Base-by-base conservation (phyloP, 495 filamentous ascomycete species). In the Rhypophila decipiens region DNA sequence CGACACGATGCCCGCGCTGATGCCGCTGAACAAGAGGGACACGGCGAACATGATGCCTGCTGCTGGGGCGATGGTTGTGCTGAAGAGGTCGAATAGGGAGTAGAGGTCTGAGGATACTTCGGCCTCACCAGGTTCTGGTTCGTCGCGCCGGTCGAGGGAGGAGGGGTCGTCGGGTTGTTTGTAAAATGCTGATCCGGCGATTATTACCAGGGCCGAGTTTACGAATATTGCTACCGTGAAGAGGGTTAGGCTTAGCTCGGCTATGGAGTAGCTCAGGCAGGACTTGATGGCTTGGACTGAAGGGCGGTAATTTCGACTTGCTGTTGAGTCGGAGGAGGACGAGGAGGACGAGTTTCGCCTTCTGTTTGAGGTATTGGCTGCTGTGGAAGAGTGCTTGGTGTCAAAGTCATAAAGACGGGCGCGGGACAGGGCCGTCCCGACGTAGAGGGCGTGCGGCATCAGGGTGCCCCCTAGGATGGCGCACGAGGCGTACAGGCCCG, bases 201-300 rank as follows among this genome's bases (percentile, higher is more conserved):
- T 82, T 53, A 90, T 87, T 46, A 90, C 76, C 50, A 90, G 88
- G 20, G 86, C 73, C 47, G 78, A 83, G 63, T 90, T 90, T 55
- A 90, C 84, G 55, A 90, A 90, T 12, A 88, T 73, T 18, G 85
- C 85, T 55, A 88, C 86, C 24, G 82, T 84, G 58, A 87, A 85
- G 3, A 88, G 77, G 2, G 80, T 82, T 39, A 86, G 53, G 19
- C 74, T 59, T 18, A 87, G 65, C 53, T 85, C 81, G 8, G 78
- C 74, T 48, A 86, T 83, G 11, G 82, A 86, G 58, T 86, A 87
- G 22, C 75, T 76, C 58, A 89, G 69, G 59, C 85, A 88, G 41
- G 74, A 73, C 5, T 74, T 75, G 39, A 90, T 89, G 2, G 86
- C 86, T 5, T 73, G 61, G 17, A 88, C 69, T 2, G 83, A 82